Evolutionary conservation across 352 stramenopile genomes (phyloP), one percentile per base, ranked within the genome.

Genomic region (Pythium vanterpoolii): DNA sequence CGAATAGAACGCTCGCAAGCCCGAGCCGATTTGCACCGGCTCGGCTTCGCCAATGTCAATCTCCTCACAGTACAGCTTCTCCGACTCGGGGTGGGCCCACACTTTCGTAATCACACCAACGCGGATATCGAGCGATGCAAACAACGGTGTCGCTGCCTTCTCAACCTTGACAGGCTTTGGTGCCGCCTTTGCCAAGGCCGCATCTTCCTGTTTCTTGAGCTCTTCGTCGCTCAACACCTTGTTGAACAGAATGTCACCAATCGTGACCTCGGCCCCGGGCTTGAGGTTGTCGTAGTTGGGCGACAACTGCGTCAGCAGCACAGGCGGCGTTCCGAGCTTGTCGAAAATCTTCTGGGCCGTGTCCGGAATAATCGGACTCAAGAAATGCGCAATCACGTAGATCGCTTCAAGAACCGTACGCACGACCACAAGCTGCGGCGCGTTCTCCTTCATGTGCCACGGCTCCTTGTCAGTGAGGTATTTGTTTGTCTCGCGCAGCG

Each of bases 61-160:
- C 76, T 99, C 97, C 76, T 99, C 97, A 66, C 97, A 99, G 71
- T 95, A 99, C 1, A 99, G 83, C 70, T 98, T 99, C 40, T 95
- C 86, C 65, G 80, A 91, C 50, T 94, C 85, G 13, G 84, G 84
- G 64, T 95, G 86, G 50, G 84, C 77, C 86, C 86, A 95, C 9
- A 79, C 85, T 62, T 91, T 90, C 33, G 72, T 74, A 69, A 95
- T 86, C 38, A 84, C 73, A 27, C 84, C 86, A 5, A 95, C 86
- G 40, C 84, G 84, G 52, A 95, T 92, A 40, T 95, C 84, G 13
- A 90, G 68, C 40, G 75, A 85, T 2, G 85, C 71, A 72, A 97
- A 95, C 39, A 93, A 72, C 40, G 80, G 80, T 45, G 69, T 73
- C 13, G 79, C 64, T 10, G 66, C 49, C 68, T 91, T 93, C 60